Conservation (phyloP, 2,329 filamentous ascomycete species). For the Cercospora sp. region DNA sequence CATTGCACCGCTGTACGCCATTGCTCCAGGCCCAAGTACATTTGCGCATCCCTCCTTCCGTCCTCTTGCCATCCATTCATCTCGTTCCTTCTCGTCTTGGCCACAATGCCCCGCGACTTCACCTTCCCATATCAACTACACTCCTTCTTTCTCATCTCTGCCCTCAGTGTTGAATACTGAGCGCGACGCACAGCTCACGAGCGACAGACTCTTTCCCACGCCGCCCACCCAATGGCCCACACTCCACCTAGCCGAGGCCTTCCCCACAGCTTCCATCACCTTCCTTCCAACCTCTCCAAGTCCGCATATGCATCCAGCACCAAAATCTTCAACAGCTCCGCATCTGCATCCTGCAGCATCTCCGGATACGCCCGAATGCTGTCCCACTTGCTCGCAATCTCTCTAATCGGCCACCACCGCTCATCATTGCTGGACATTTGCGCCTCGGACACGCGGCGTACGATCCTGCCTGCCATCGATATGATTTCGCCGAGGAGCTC, state of each 20-base stretch:
- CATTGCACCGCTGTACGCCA: background rate
- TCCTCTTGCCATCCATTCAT: background rate
- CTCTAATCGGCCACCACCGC: conserved; percentile 22
- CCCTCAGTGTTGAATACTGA: background rate
- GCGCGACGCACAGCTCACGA: background rate
- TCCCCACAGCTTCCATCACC: background rate
- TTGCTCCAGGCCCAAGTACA: background rate
- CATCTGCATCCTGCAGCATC: conserved; percentile 25
- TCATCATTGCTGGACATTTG: conserved; percentile 20
- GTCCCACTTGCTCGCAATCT: conserved; percentile 28
- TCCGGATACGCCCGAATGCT: conserved; percentile 26
- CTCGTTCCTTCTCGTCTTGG: background rate
- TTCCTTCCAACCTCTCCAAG: conserved; percentile 20
- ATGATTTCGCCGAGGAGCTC: conserved; percentile 25
- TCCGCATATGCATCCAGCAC: conserved; percentile 27
- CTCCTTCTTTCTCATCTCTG: background rate
- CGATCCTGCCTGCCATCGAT: conserved; percentile 21
- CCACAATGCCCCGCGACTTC: background rate
- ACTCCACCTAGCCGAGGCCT: background rate
- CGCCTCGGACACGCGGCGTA: conserved; percentile 17
- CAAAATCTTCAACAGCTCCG: conserved; percentile 26
- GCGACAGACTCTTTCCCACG: background rate
- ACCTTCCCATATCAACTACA: background rate
- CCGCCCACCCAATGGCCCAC: background rate
- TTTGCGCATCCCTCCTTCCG: background rate